Conservation (phyloP, 257 asterid species). For the Mentha longifolia region DNA sequence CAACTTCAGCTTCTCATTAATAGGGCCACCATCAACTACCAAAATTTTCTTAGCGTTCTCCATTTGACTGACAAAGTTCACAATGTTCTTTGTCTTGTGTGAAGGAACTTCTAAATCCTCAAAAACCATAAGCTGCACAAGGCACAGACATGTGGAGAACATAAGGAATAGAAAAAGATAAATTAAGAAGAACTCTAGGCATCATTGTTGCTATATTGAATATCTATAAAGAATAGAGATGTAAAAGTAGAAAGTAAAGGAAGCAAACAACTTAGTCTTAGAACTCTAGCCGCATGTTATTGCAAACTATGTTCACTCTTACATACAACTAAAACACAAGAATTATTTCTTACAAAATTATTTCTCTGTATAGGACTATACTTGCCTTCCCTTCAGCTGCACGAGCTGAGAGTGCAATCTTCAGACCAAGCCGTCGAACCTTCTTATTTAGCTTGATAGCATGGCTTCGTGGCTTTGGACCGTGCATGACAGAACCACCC, state of each 20-base stretch:
- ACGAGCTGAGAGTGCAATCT: slow-evolving; percentile 90
- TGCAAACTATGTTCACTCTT: too few species aligned
- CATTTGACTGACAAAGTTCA: slow-evolving; percentile 65
- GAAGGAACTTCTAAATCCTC: slow-evolving; percentile 84
- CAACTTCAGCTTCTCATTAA: slow-evolving; percentile 76
- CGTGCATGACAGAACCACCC: slow-evolving; percentile 90
- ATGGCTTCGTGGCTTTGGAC: slow-evolving; percentile 97
- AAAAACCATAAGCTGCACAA: slow-evolving; percentile 75
- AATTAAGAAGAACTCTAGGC: neutral
- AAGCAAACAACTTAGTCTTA: too few species aligned
- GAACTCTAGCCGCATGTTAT: too few species aligned
- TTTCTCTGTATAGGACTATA: slow-evolving; percentile 16
- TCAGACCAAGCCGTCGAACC: slow-evolving; percentile 87
- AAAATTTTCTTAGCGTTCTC: slow-evolving; percentile 76
- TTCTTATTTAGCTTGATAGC: slow-evolving; percentile 86
- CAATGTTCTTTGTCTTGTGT: slow-evolving; percentile 89
- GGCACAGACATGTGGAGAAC: slow-evolving; percentile 7
- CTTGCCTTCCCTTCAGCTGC: slow-evolving; percentile 98
- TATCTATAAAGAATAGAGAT: neutral
- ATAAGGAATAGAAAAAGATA: slow-evolving; percentile 19
- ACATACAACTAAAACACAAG: too few species aligned
- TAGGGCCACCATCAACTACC: slow-evolving; percentile 83
- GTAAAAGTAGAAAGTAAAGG: neutral
- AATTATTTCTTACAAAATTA: slow-evolving; percentile 1
- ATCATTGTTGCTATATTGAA: neutral